These are phyloP conservation scores for Poa pratensis DNA, from an alignment of 176 grass and related monocot species.

Conservation along the genomic window DNA sequence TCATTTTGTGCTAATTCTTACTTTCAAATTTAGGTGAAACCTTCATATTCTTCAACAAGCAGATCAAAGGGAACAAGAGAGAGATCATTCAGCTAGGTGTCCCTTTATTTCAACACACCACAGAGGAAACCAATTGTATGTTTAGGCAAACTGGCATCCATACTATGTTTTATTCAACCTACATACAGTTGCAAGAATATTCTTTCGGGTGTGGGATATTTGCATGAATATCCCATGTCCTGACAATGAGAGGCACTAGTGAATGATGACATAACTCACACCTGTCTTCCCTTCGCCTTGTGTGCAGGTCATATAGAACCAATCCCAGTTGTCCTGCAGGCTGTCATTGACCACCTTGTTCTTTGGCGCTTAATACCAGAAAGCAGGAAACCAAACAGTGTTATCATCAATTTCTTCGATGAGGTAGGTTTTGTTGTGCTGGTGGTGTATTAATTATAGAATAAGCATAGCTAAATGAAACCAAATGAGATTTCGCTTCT, in stretches of 20 bases:
- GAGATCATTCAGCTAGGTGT: slow-evolving; percentile 96
- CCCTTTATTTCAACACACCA: slow-evolving; percentile 90
- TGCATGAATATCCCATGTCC: slow-evolving; percentile 23
- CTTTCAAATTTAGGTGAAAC: slow-evolving; percentile 74
- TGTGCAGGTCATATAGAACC: slow-evolving; percentile 89
- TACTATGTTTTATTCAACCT: slow-evolving; percentile 14
- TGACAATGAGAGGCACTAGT: slow-evolving; percentile 36
- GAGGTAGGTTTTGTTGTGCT: slow-evolving; percentile 59
- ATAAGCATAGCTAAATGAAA: slow-evolving; percentile 33
- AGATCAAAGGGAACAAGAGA: slow-evolving; percentile 97
- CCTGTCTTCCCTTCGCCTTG: slow-evolving; percentile 31
- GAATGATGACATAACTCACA: slow-evolving; percentile 40
- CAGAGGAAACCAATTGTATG: slow-evolving; percentile 89
- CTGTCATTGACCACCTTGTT: slow-evolving; percentile 93
- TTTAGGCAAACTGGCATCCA: slow-evolving; percentile 28
- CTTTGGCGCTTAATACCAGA: slow-evolving; percentile 98
- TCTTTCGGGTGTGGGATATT: slow-evolving; percentile 41
- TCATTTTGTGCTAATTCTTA: slow-evolving; percentile 41
- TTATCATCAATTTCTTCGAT: slow-evolving; percentile 99
- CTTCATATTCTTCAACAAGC: slow-evolving; percentile 98
- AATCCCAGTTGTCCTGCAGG: slow-evolving; percentile 80
- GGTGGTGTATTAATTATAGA: slow-evolving; percentile 7
- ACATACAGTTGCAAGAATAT: slow-evolving; percentile 42
- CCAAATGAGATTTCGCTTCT: slow-evolving; percentile 41
- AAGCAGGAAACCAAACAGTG: slow-evolving; percentile 90